A percentile compares a stretch with the other conserved stretches of the same genome.
These are phyloP conservation scores for Ambrosiella xylebori DNA, from an alignment of 2,329 filamentous ascomycete species.

Conservation along the genomic window DNA sequence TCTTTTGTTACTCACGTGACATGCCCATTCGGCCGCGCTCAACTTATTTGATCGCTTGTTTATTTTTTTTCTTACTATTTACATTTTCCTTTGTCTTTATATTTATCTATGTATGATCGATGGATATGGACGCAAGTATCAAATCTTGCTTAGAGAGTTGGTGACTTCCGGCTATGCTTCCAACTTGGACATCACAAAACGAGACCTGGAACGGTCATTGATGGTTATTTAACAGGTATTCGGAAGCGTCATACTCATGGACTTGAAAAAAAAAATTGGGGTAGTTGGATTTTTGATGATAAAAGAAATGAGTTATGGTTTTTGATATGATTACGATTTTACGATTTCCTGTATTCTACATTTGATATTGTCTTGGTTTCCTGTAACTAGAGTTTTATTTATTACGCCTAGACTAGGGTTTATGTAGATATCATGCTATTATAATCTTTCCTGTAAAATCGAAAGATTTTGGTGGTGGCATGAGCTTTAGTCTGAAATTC, in stretches of 20 bases:
- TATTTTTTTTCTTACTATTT: slow-evolving; percentile 1
- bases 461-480: not conserved
- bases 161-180: too few species aligned
- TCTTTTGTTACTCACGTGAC: not conserved
- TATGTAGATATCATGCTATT: not conserved
- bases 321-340: slow-evolving; percentile 9
- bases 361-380: slow-evolving; percentile 4
- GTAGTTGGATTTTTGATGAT: not conserved
- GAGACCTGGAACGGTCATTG: too few species aligned
- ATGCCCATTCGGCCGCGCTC: not conserved
- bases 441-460: not conserved
- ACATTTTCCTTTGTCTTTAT: not conserved
- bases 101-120: slow-evolving; percentile 1
- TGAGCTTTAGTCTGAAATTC: too few species aligned
- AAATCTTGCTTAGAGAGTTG: not conserved
- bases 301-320: not conserved
- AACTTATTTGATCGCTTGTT: not conserved
- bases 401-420: not conserved
- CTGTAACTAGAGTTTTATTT: slow-evolving; percentile 2
- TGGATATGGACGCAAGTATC: not conserved
- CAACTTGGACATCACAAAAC: too few species aligned
- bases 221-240: not conserved
- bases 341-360: slow-evolving; percentile 1
- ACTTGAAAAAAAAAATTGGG: not conserved
- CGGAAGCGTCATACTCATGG: not conserved